A percentile compares a stretch with the other conserved stretches of the same genome.
Conservation (phyloP, 306 rosid genomes). For the Trifolium dubium region DNA sequence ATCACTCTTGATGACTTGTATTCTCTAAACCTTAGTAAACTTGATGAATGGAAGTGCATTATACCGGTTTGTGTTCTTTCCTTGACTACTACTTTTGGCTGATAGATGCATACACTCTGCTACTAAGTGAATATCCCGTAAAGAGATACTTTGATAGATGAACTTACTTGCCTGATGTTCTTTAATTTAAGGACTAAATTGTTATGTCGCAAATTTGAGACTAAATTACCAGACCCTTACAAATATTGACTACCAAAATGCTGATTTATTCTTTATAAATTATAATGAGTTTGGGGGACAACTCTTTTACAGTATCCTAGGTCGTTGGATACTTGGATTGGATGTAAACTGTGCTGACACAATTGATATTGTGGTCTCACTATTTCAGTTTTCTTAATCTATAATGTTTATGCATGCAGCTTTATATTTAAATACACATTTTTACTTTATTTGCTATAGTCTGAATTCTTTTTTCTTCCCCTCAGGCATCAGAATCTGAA, state of each 20-base stretch:
- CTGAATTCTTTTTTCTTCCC: slow-evolving; percentile 42
- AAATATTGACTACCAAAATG: neutral
- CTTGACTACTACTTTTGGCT: slow-evolving; percentile 28
- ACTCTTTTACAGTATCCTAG: slow-evolving; percentile 23
- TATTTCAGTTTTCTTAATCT: slow-evolving; percentile 31
- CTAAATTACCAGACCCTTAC: too few relatives aligned
- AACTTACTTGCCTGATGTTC: neutral
- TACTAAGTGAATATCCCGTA: neutral
- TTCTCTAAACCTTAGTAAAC: slow-evolving; percentile 92
- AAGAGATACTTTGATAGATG: neutral
- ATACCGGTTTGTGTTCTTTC: slow-evolving; percentile 71
- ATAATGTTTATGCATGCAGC: slow-evolving; percentile 37
- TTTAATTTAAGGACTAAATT: neutral
- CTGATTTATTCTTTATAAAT: slow-evolving; percentile 2
- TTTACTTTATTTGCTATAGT: slow-evolving; percentile 36
- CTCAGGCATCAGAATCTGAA: slow-evolving; percentile 86
- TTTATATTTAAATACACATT: slow-evolving; percentile 14
- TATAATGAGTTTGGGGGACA: slow-evolving; percentile 20
- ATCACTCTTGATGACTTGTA: slow-evolving; percentile 93
- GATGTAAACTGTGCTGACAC: slow-evolving; percentile 33
- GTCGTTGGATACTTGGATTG: too few relatives aligned
- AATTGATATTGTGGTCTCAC: slow-evolving; percentile 26
- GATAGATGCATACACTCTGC: slow-evolving; percentile 11
- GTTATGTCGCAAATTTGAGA: neutral
- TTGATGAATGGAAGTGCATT: slow-evolving; percentile 99